Evolutionary conservation across 2,329 filamentous ascomycete species (phyloP).

Genomic region (Fusarium sublunatum): DNA sequence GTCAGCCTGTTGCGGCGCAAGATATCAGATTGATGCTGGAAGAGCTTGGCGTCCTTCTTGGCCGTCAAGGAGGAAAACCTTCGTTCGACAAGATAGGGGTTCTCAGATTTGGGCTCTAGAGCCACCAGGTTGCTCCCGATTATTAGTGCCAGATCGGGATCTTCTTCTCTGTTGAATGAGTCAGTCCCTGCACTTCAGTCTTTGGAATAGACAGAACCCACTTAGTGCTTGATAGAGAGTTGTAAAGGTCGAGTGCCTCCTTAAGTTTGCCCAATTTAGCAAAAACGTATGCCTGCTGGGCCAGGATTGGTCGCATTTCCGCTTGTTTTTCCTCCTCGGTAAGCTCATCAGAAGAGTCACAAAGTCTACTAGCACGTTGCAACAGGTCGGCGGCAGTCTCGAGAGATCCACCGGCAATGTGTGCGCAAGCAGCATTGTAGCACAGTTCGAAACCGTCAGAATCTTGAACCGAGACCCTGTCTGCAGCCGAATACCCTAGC

Average conservation of each 20-base stretch:
- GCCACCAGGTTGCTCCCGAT: conserved; percentile 71
- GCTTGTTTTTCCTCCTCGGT: conserved; percentile 78
- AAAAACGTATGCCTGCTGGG: conserved; percentile 81
- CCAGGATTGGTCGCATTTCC: conserved; percentile 79
- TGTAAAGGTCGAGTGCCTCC: conserved; percentile 72
- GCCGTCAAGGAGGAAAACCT: conserved; percentile 66
- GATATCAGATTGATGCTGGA: conserved; percentile 73
- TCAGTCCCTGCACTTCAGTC: not conserved
- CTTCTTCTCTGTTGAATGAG: conserved; percentile 65
- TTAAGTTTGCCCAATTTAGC: conserved; percentile 72
- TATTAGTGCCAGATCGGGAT: conserved; percentile 73
- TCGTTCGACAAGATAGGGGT: conserved; percentile 76
- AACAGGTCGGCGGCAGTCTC: conserved; percentile 73
- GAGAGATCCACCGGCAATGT: conserved; percentile 76
- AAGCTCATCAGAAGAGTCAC: conserved; percentile 78
- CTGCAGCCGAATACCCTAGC: conserved; percentile 61
- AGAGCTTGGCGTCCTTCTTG: conserved; percentile 71
- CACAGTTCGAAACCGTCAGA: conserved; percentile 83
- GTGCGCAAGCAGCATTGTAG: conserved; percentile 81
- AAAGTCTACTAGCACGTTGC: conserved; percentile 76
- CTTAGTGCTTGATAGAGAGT: conserved; percentile 70
- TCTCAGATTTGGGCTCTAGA: conserved; percentile 58
- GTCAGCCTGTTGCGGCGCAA: conserved; percentile 71
- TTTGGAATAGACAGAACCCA: conserved; percentile 54
- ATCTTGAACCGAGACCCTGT: conserved; percentile 66